A percentile compares a stretch with the other conserved stretches of the same genome.
These are phyloP conservation scores for Trebouxia sp. DNA, from an alignment of 139 green algal species.

Conservation along the genomic window DNA sequence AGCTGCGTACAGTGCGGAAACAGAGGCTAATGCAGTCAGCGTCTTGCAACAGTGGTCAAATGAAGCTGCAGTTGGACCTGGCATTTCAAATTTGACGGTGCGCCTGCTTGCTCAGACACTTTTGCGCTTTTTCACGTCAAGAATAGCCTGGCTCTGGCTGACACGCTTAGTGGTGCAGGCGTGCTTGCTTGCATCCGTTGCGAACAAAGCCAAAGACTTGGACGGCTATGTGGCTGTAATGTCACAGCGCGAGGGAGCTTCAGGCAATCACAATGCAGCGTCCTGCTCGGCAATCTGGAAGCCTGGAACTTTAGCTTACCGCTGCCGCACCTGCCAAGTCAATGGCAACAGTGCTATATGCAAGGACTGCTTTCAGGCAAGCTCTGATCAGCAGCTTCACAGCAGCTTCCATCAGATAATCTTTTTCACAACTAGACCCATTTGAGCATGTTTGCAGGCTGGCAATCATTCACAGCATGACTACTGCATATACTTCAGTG, in stretches of 20 bases:
- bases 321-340: conserved; percentile 63
- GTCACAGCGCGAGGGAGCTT: background rate
- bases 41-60: no score
- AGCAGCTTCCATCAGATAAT: no score
- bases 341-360: conserved; percentile 57
- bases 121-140: no score
- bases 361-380: conserved; percentile 59
- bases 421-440: no score
- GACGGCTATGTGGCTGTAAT: background rate
- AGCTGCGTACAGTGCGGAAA: no score
- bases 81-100: no score
- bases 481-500: conserved; percentile 61
- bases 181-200: background rate
- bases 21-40: no score
- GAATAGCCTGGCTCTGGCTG: no score
- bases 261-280: background rate
- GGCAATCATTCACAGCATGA: conserved; percentile 65
- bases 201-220: background rate
- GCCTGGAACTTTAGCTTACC: background rate
- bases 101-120: no score
- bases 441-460: no score
- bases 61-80: no score
- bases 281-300: background rate
- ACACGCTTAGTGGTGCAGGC: background rate
- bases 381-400: no score